Percentiles rank a stretch among this genome's conserved stretches.
Evolutionary conservation across 2,329 filamentous ascomycete genomes (phyloP).

Genomic region (Cladosporium phlei): DNA sequence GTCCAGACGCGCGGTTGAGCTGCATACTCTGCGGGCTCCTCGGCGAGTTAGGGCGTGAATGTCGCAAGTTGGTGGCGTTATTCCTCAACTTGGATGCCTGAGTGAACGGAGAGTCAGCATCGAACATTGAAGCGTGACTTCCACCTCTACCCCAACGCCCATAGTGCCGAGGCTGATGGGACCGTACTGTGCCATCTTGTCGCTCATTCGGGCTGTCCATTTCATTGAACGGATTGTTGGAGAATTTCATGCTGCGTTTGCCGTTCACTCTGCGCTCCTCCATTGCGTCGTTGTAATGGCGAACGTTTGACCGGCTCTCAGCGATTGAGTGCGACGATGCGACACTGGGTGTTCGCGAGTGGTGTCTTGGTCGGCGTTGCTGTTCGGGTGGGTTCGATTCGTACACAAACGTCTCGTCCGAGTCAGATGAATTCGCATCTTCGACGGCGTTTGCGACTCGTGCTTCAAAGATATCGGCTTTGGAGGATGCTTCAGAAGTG

Average conservation of each 20-base stretch:
- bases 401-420: constrained; percentile 97
- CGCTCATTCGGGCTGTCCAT: constrained; percentile 45
- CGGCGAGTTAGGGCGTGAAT: constrained; percentile 64
- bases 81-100: constrained; percentile 63
- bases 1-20: constrained; percentile 35
- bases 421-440: constrained; percentile 93
- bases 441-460: constrained; percentile 95
- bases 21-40: constrained; percentile 44
- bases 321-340: constrained; percentile 71
- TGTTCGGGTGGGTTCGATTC: constrained; percentile 82
- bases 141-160: constrained; percentile 72
- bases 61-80: constrained; percentile 39
- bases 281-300: constrained; percentile 63
- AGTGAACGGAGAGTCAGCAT: constrained; percentile 73
- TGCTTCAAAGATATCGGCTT: constrained; percentile 96
- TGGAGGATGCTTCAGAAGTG: constrained; percentile 65
- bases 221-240: constrained; percentile 68
- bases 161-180: constrained; percentile 72
- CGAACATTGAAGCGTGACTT: constrained; percentile 65
- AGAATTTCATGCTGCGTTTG: constrained; percentile 96
- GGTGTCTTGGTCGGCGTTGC: constrained; percentile 65
- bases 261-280: constrained; percentile 58
- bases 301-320: constrained; percentile 53
- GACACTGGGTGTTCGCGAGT: constrained; percentile 90
- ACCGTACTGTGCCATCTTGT: constrained; percentile 40